Percentiles rank a stretch among this genome's conserved stretches.
phyloP scores from a whole-genome alignment of 306 rosid genomes.

The Vicia sativa region DNA sequence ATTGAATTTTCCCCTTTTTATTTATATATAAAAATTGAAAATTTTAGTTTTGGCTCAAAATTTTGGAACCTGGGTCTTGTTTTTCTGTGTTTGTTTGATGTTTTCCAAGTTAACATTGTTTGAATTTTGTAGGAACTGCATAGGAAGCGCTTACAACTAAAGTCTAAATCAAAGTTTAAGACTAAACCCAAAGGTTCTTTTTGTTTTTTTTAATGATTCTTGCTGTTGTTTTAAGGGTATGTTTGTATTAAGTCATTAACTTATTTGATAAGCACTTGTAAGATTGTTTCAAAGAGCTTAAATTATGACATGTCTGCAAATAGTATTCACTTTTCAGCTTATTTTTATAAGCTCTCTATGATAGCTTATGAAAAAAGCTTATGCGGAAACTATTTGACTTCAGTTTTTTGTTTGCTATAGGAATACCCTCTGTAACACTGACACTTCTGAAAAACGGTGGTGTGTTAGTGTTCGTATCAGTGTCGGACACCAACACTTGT shows the following conservation, averaged over 20 bases:
- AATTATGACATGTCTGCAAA: background rate
- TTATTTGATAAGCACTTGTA: background rate
- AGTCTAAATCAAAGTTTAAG: slow-evolving; percentile 62
- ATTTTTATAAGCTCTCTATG: background rate
- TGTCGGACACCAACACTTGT: too few species aligned
- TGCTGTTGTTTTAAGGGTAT: background rate
- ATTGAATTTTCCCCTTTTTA: background rate
- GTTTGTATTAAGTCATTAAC: background rate
- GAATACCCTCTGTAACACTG: too few species aligned
- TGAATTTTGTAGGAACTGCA: slow-evolving; percentile 62
- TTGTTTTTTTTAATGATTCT: background rate
- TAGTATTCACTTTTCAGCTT: too few species aligned
- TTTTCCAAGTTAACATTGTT: slow-evolving; percentile 2
- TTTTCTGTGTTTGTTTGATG: background rate
- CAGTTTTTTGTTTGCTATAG: too few species aligned
- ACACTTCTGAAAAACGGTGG: too few species aligned
- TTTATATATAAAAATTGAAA: background rate
- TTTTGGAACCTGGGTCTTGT: slow-evolving; percentile 30
- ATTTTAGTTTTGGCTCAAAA: background rate
- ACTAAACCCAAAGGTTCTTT: slow-evolving; percentile 56
- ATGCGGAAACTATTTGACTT: too few species aligned
- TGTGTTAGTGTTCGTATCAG: too few species aligned
- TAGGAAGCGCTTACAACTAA: slow-evolving; percentile 66
- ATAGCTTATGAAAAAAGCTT: too few species aligned
- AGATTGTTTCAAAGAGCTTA: background rate